phyloP scores from a whole-genome alignment of 2,329 filamentous ascomycete genomes.

The Onygenales sp. region DNA sequence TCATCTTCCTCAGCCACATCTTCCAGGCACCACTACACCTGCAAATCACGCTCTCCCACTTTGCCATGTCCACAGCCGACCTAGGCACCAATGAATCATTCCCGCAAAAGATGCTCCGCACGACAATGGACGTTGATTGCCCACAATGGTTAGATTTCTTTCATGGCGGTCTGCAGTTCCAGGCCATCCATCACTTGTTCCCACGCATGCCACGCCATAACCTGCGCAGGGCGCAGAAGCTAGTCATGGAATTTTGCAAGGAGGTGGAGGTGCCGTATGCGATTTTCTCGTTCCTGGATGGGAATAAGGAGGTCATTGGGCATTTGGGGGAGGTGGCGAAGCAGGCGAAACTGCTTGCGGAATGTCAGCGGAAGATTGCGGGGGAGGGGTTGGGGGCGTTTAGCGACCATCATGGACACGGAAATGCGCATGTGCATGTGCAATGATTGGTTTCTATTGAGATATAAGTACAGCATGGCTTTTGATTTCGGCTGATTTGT shows the following conservation, averaged over 20 bases:
- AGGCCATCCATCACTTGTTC: slow-evolving; percentile 78
- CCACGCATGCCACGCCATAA: slow-evolving; percentile 80
- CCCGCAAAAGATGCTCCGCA: slow-evolving; percentile 81
- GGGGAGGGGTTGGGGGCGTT: slow-evolving; percentile 8
- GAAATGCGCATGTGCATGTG: not conserved
- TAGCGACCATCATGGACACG: slow-evolving; percentile 18
- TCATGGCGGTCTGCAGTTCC: slow-evolving; percentile 82
- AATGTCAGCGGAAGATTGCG: slow-evolving; percentile 51
- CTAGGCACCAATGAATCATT: slow-evolving; percentile 78
- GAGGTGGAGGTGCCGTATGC: slow-evolving; percentile 80
- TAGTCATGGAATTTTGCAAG: slow-evolving; percentile 71
- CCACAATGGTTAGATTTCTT: slow-evolving; percentile 81
- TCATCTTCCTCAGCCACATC: slow-evolving; percentile 71
- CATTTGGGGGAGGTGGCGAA: slow-evolving; percentile 68
- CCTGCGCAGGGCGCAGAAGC: slow-evolving; percentile 60
- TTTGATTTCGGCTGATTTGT: not conserved
- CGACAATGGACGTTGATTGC: slow-evolving; percentile 89
- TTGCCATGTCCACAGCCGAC: slow-evolving; percentile 85
- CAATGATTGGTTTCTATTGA: not conserved
- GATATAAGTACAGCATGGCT: not conserved
- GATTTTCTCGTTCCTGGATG: slow-evolving; percentile 73
- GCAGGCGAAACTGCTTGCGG: slow-evolving; percentile 66
- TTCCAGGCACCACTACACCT: slow-evolving; percentile 74
- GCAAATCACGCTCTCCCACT: slow-evolving; percentile 86
- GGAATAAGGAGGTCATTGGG: slow-evolving; percentile 71